These are phyloP conservation scores for Xerocomellus dryophilus DNA, from an alignment of 768 basidiomycete species.

Conservation along the genomic window DNA sequence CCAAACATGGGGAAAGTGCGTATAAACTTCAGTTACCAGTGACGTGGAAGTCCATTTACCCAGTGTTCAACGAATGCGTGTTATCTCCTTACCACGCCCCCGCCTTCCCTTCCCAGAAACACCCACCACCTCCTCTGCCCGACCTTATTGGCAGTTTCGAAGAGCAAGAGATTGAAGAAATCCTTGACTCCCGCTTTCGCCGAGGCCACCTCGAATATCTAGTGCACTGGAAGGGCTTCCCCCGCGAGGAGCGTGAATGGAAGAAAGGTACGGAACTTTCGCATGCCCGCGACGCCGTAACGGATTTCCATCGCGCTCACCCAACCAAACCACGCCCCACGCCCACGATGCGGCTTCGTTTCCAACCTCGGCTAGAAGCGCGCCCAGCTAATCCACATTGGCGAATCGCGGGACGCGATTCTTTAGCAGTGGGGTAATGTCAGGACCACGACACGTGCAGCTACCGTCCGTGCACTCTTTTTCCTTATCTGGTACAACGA, in stretches of 20 bases:
- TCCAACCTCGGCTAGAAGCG: too few species aligned
- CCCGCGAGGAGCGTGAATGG: not conserved
- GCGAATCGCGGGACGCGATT: too few species aligned
- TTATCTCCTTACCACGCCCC: not conserved
- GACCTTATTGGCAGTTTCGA: not conserved
- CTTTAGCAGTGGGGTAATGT: too few species aligned
- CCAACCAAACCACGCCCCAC: not conserved
- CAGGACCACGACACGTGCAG: too few species aligned
- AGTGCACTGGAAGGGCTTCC: constrained; percentile 27
- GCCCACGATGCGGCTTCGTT: not conserved
- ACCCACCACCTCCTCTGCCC: not conserved
- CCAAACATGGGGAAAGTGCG: constrained; percentile 18
- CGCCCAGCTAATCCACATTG: too few species aligned
- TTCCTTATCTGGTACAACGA: too few species aligned
- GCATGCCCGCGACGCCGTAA: constrained; percentile 1
- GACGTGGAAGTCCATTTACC: constrained; percentile 11
- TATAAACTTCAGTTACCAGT: constrained; percentile 15
- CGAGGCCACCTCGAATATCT: constrained; percentile 22
- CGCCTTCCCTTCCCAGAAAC: not conserved
- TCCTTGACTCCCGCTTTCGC: constrained; percentile 12
- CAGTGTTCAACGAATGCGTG: not conserved
- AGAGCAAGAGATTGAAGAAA: constrained; percentile 14
- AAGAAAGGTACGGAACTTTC: constrained; percentile 17
- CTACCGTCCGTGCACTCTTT: too few species aligned
- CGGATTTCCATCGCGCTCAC: constrained; percentile 12